Percentiles rank a stretch among this genome's conserved stretches.
phyloP scores from a whole-genome alignment of 768 basidiomycete genomes.

The Termitomyces sp. region DNA sequence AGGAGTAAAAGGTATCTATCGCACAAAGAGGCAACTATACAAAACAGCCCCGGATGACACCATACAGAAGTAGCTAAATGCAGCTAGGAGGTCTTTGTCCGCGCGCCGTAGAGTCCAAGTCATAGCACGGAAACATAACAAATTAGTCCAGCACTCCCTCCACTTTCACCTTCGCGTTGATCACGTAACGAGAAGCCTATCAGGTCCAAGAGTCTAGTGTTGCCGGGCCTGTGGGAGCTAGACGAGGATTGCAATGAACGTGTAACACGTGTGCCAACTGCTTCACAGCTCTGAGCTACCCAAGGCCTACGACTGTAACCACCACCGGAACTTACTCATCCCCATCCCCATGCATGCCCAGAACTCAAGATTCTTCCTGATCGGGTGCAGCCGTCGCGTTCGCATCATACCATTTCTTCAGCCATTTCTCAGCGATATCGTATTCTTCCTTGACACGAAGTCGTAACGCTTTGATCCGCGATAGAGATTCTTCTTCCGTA shows the following conservation, averaged over 20 bases:
- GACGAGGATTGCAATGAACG: neutral
- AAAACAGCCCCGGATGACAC: neutral
- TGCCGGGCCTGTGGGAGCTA: neutral
- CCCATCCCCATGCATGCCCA: neutral
- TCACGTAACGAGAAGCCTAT: neutral
- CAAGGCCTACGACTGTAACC: neutral
- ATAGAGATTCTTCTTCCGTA: slow-evolving; percentile 43
- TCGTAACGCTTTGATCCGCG: slow-evolving; percentile 52
- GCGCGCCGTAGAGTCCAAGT: neutral
- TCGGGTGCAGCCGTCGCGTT: slow-evolving; percentile 4
- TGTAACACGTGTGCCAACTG: neutral
- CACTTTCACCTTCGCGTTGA: neutral
- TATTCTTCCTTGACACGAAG: slow-evolving; percentile 63
- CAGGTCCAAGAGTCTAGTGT: neutral
- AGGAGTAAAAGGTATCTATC: neutral
- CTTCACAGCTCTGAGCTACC: neutral
- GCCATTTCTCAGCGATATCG: slow-evolving; percentile 57
- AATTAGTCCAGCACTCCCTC: neutral
- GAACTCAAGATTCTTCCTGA: neutral
- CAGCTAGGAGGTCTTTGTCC: slow-evolving; percentile 3
- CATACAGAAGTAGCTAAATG: neutral
- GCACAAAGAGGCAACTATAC: neutral
- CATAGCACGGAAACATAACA: slow-evolving; percentile 4
- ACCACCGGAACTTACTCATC: neutral
- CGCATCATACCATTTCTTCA: slow-evolving; percentile 42